A percentile compares a stretch with the other conserved stretches of the same genome.
phyloP scores from a whole-genome alignment of 257 asterid species.

The Coffea canephora region DNA sequence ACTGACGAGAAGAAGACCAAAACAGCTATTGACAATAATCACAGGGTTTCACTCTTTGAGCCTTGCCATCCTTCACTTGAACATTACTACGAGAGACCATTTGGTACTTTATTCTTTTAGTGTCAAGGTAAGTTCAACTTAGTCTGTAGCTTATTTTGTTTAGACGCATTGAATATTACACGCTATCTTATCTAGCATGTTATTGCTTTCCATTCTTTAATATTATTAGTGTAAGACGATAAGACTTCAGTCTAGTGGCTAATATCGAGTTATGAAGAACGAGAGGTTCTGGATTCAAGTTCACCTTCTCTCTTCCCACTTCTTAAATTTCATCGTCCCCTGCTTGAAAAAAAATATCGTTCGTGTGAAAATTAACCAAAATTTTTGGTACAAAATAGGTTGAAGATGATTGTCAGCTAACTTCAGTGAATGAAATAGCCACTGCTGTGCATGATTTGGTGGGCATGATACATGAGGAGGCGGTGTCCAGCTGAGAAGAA shows the following conservation, averaged over 20 bases:
- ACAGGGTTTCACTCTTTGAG: slow-evolving; percentile 49
- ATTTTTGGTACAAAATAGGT: slow-evolving; percentile 34
- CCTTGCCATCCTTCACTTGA: slow-evolving; percentile 59
- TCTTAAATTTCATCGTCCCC: too few species aligned
- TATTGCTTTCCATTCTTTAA: not conserved
- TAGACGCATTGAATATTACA: not conserved
- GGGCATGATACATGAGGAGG: slow-evolving; percentile 54
- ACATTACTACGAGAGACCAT: slow-evolving; percentile 47
- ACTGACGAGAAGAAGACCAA: slow-evolving; percentile 34
- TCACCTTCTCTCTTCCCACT: too few species aligned
- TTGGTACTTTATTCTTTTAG: slow-evolving; percentile 60
- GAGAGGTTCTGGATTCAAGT: too few species aligned
- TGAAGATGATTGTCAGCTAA: slow-evolving; percentile 59
- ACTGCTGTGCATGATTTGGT: slow-evolving; percentile 61
- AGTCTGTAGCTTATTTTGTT: not conserved
- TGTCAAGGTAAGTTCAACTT: slow-evolving; percentile 47
- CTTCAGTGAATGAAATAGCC: slow-evolving; percentile 68
- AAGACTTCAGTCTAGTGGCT: too few species aligned
- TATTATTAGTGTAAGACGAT: not conserved
- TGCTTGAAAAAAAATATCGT: too few species aligned
- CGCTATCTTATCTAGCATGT: not conserved
- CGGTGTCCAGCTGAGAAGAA: slow-evolving; percentile 22
- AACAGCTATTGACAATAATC: slow-evolving; percentile 51
- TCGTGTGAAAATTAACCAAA: not conserved
- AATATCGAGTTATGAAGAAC: too few species aligned